Evolutionary conservation across 1,139 yeast species (phyloP).

Genomic region (Yamadazyma friedrichii): DNA sequence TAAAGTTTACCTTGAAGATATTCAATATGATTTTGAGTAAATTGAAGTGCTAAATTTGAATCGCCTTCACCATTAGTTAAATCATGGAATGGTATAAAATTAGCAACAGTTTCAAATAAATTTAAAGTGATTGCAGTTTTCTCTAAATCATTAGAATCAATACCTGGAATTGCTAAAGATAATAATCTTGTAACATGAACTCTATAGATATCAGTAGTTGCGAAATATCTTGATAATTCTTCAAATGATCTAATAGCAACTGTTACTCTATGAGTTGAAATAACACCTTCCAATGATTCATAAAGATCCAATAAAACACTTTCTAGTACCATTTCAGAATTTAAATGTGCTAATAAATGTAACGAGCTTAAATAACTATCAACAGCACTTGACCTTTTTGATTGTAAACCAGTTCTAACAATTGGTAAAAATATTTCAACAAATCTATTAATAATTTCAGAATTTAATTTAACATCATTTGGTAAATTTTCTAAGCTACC

Average conservation of each 20-base stretch:
- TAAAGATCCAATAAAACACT: slow-evolving; percentile 71
- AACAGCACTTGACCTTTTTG: slow-evolving; percentile 61
- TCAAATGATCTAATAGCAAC: slow-evolving; percentile 72
- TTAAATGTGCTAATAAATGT: slow-evolving; percentile 61
- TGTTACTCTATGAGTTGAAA: slow-evolving; percentile 77
- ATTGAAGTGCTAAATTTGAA: slow-evolving; percentile 64
- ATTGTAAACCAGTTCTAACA: slow-evolving; percentile 73
- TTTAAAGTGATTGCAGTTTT: slow-evolving; percentile 72
- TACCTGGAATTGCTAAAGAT: slow-evolving; percentile 71
- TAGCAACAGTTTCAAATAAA: slow-evolving; percentile 68
- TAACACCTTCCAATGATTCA: slow-evolving; percentile 78
- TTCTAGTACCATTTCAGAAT: slow-evolving; percentile 64
- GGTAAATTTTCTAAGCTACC: slow-evolving; percentile 49
- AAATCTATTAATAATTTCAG: slow-evolving; percentile 45
- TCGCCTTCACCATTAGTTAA: slow-evolving; percentile 46
- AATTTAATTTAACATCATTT: slow-evolving; percentile 40
- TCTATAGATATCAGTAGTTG: slow-evolving; percentile 62
- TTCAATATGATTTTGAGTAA: slow-evolving; percentile 63
- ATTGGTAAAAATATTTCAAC: slow-evolving; percentile 57
- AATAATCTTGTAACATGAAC: slow-evolving; percentile 78
- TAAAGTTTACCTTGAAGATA: slow-evolving; percentile 41
- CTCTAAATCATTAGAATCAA: slow-evolving; percentile 83
- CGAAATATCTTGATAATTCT: slow-evolving; percentile 66
- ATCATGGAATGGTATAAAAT: slow-evolving; percentile 70
- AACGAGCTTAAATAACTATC: slow-evolving; percentile 62